A percentile compares a stretch with the other conserved stretches of the same genome.
phyloP scores from a whole-genome alignment of 2,329 filamentous ascomycete species.

The Fusarium neocosmosporiellum region DNA sequence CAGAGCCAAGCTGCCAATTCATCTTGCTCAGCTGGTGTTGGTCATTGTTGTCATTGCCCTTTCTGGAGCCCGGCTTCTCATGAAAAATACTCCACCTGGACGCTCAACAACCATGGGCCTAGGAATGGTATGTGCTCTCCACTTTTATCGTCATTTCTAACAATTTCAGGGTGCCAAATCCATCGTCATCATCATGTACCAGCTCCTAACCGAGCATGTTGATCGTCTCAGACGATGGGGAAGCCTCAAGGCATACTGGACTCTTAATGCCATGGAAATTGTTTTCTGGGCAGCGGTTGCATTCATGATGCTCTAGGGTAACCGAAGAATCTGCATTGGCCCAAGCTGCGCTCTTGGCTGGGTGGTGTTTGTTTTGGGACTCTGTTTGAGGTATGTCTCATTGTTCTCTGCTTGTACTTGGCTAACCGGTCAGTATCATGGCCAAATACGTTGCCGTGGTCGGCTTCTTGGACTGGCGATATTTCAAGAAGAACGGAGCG shows the following conservation, averaged over 20 bases:
- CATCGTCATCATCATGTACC: constrained; percentile 43
- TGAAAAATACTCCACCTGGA: constrained; percentile 23
- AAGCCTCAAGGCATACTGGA: constrained; percentile 54
- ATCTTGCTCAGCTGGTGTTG: not conserved
- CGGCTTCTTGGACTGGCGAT: not conserved
- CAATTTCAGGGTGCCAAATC: not conserved
- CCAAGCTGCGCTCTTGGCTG: constrained; percentile 20
- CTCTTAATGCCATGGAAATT: constrained; percentile 55
- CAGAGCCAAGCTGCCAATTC: not conserved
- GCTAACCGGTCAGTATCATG: not conserved
- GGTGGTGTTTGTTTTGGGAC: not conserved
- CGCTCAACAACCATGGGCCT: constrained; percentile 32
- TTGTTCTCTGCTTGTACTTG: not conserved
- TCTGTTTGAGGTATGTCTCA: not conserved
- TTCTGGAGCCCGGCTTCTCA: constrained; percentile 23
- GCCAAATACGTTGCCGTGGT: not conserved
- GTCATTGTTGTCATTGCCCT: constrained; percentile 16
- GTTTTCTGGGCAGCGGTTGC: constrained; percentile 51
- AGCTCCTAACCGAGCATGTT: constrained; percentile 52
- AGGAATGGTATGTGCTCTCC: constrained; percentile 30
- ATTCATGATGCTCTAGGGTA: constrained; percentile 15
- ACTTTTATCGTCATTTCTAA: constrained; percentile 54
- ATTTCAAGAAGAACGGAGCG: not conserved
- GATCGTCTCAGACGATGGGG: constrained; percentile 48
- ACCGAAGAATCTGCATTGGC: constrained; percentile 10